phyloP scores from a whole-genome alignment of 345 rosid species.

The Euphorbia lathyris region DNA sequence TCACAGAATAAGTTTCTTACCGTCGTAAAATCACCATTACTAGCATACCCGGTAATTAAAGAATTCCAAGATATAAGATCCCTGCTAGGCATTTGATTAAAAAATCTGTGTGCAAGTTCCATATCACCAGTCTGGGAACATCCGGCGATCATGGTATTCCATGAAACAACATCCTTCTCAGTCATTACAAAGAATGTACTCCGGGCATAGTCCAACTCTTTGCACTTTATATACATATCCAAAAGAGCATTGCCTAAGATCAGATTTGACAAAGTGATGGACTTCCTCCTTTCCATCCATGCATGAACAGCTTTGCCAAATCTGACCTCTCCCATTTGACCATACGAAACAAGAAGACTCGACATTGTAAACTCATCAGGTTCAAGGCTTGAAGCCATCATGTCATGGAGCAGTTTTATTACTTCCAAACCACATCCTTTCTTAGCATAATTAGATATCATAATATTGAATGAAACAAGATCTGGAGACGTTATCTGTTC shows the following conservation, averaged over 20 bases:
- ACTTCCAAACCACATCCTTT: conserved; percentile 20
- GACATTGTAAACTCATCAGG: conserved; percentile 26
- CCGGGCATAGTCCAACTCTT: conserved; percentile 32
- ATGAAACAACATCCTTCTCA: conserved; percentile 28
- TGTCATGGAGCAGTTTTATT: conserved; percentile 7
- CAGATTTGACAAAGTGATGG: conserved; percentile 17
- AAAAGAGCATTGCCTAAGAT: conserved; percentile 25
- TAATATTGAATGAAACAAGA: conserved; percentile 21
- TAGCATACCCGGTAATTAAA: conserved; percentile 23
- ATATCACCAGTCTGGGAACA: conserved; percentile 17
- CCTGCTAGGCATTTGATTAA: conserved; percentile 19
- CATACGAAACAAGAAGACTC: conserved; percentile 23
- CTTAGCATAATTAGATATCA: conserved; percentile 19
- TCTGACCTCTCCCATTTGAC: conserved; percentile 11
- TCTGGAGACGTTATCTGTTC: conserved; percentile 13
- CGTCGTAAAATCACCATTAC: conserved; percentile 9
- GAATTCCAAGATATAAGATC: conserved; percentile 29
- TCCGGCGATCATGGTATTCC: conserved; percentile 25
- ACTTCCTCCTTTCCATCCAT: conserved; percentile 24
- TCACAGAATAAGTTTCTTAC: conserved; percentile 1
- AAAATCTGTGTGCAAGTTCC: conserved; percentile 16
- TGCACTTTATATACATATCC: conserved; percentile 45
- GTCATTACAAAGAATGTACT: conserved; percentile 34
- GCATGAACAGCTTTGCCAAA: conserved; percentile 26
- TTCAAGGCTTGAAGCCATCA: conserved; percentile 16